Base-by-base conservation (phyloP, 768 basidiomycete species). In the Crucibulum laeve region DNA sequence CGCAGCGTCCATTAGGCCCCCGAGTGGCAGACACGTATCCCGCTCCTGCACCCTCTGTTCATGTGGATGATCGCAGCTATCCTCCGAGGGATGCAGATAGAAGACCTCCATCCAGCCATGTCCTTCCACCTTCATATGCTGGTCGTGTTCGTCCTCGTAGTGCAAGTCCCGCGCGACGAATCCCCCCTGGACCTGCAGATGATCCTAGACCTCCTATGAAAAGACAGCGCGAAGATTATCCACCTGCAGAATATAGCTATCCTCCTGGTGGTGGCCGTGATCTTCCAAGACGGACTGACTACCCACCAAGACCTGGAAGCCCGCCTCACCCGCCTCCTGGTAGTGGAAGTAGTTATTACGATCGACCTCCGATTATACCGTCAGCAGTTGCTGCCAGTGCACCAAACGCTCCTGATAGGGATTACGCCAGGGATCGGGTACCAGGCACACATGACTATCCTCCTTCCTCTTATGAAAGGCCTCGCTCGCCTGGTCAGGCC, bases 11-110 rank as follows among this genome's bases (percentile, higher is more conserved):
- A 14, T 42, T 53, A 3, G 34, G 55, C 34, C 47, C 55, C 38
- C 53, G 55, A 25, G 17, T 57, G 15, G 48, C 51, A 44, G 55
- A 57, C 38, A 38, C 19, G 13, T 57, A 50, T 18, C 44, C 15
- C 13, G 38, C 28, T 3, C 22, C 51, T 0, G 43, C 26, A 5
- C 38, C 24, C 14, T 26, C 40, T 42, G 8, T 18, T 7, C 35
- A 6, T 8, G 40, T 45, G 8, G 22, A 30, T n/a, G 55, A 56
- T n/a, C 45, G 51, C 11, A 45, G 50, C 3, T 53, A 53, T 32
- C 36, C 49, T 1, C 38, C 40, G 10, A 42, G 40, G 19, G 40
- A 42, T 5, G 13, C 11, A 10, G 40, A 42, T 32, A 23, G 40
- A 6, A 32, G 8, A 7, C 40, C 11, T 8, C 43, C 46, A 1